phyloP scores from a whole-genome alignment of 306 rosid species.

The Albizia julibrissin region DNA sequence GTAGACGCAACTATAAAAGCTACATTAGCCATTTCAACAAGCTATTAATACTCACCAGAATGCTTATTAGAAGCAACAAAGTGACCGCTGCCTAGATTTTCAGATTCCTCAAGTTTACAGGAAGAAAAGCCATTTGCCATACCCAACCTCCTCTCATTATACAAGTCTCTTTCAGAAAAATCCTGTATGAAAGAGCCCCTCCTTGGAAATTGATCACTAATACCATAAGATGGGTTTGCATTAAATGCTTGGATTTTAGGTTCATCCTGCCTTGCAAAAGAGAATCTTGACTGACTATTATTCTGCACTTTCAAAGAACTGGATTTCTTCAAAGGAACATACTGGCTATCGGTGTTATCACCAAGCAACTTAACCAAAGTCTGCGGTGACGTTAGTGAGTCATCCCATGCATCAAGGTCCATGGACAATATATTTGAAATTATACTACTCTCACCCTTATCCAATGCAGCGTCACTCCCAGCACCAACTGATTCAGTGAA shows the following conservation, averaged over 20 bases:
- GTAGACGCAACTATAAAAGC: neutral
- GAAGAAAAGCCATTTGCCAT: conserved; percentile 60
- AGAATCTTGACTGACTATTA: conserved; percentile 88
- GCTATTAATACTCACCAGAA: conserved; percentile 60
- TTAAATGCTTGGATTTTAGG: conserved; percentile 54
- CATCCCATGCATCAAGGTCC: conserved; percentile 89
- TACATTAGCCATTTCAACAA: neutral
- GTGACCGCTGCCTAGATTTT: conserved; percentile 48
- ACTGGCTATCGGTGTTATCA: conserved; percentile 56
- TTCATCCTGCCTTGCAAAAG: conserved; percentile 95
- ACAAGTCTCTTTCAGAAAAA: conserved; percentile 56
- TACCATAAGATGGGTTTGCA: conserved; percentile 60
- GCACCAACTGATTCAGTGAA: conserved; percentile 57
- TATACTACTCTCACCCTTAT: conserved; percentile 91
- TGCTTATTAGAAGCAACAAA: conserved; percentile 56
- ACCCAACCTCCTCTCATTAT: conserved; percentile 59
- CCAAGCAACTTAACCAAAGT: conserved; percentile 70
- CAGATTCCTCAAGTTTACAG: conserved; percentile 59
- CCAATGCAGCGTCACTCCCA: conserved; percentile 51
- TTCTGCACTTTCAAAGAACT: conserved; percentile 79
- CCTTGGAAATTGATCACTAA: conserved; percentile 52
- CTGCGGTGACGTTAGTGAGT: conserved; percentile 73
- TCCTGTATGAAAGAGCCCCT: conserved; percentile 55
- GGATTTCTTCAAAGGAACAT: conserved; percentile 52
- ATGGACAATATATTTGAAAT: conserved; percentile 90